Percentiles rank a stretch among this genome's conserved stretches.
These are phyloP conservation scores for Camellia granthamiana DNA, from an alignment of 148 eudicot species.

Conservation along the genomic window DNA sequence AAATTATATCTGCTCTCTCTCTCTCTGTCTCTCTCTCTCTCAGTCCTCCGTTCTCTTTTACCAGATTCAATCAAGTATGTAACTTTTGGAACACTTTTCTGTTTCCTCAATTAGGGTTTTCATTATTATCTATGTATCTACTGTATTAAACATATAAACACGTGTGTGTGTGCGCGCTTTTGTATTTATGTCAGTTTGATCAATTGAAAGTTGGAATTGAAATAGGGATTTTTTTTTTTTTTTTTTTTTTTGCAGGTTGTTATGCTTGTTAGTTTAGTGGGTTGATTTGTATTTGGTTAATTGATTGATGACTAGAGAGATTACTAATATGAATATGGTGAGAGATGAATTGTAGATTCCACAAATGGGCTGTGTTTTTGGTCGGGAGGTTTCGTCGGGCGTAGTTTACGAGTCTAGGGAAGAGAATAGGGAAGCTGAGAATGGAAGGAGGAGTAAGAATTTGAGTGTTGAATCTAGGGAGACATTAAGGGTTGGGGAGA, in stretches of 20 bases:
- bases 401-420: slow-evolving; percentile 21
- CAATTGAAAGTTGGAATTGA: neutral
- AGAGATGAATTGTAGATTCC: slow-evolving; percentile 40
- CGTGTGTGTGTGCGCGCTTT: neutral
- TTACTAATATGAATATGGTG: slow-evolving; percentile 30
- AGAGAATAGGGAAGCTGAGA: slow-evolving; percentile 26
- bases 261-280: neutral
- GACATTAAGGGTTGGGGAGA: neutral
- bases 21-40: neutral
- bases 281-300: slow-evolving; percentile 8
- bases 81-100: neutral
- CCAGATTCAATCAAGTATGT: neutral
- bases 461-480: neutral
- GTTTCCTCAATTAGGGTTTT: neutral
- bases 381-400: slow-evolving; percentile 33
- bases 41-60: neutral
- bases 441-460: neutral
- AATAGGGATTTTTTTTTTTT: neutral
- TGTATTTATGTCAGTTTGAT: neutral
- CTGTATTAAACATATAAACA: neutral
- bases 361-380: slow-evolving; percentile 55
- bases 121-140: neutral
- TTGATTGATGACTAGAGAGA: slow-evolving; percentile 18
- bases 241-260: neutral
- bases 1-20: neutral